Base-by-base conservation (phyloP, 768 basidiomycete genomes). In the Pisolithus tinctorius region DNA sequence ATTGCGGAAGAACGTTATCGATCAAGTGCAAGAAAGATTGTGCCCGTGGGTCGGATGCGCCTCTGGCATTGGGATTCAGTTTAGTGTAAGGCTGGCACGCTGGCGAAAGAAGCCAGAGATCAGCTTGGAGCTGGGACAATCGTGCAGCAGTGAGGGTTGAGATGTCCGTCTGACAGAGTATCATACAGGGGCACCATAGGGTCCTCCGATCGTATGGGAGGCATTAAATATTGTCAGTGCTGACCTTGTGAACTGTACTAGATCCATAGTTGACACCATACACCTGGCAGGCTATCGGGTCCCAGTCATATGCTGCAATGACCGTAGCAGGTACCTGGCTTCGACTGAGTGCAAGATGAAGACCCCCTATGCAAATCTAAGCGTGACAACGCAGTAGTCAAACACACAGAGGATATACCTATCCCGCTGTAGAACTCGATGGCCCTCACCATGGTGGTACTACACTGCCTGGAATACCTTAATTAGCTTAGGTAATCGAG, bases 21-120 rank as follows among this genome's bases (percentile, higher is more conserved):
- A 89, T 71, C 37, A 92, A 75, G 63, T 86, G 81, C 20, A 89
- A 71, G 64, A 91, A 92, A 0, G 86, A 87, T 54, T 74, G 73
- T 7, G 88, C 88, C 13, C 88, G 79, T 10, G 88, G 84, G 69
- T 92, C 89, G 10, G 69, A 68, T 7, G 76, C 78, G 9, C 85
- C 87, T 69, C 83, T 83, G 8, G 85, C 84, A 13, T 75, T 71
- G 4, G 86, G 82, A 60, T 88, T 89, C 47, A 92, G 69, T 2
- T 88, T 78, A 0, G 89, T 90, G 59, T 90, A 91, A 0, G 89
- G 89, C 60, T 91, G 88, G 63, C 88, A 92, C 6, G 88, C 81
- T 5, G 88, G 89, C 0, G 88, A 90, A 42, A 89, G 65, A 16
- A 91, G 75, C 88, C 89, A 91, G 4, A 88, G 63, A 54, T 82